A percentile compares a stretch with the other conserved stretches of the same genome.
Evolutionary conservation across 2,329 filamentous ascomycete genomes (phyloP).

Genomic region (Talaromyces piceae): DNA sequence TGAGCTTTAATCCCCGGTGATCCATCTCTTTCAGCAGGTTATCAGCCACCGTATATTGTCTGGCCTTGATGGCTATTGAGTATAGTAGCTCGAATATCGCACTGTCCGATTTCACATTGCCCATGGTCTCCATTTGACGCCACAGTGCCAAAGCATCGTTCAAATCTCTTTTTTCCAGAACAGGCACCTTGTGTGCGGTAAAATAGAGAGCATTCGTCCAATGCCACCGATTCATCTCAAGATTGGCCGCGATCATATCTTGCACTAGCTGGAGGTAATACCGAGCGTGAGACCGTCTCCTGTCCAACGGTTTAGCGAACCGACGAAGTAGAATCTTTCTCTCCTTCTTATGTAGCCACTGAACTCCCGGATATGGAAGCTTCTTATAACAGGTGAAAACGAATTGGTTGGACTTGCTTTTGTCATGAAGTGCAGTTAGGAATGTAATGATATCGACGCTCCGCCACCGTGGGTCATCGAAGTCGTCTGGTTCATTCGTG

Average conservation of each 20-base stretch:
- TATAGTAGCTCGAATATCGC: conserved; percentile 95
- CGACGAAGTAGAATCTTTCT: conserved; percentile 60
- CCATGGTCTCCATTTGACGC: conserved; percentile 78
- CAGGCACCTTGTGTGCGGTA: conserved; percentile 62
- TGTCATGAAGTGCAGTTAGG: conserved; percentile 36
- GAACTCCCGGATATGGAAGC: conserved; percentile 47
- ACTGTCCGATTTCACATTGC: conserved; percentile 56
- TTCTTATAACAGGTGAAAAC: conserved; percentile 48
- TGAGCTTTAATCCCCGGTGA: conserved; percentile 57
- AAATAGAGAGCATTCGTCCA: conserved; percentile 84
- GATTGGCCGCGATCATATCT: conserved; percentile 68
- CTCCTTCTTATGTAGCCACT: conserved; percentile 42
- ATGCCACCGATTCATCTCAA: conserved; percentile 59
- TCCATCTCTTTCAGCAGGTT: conserved; percentile 79
- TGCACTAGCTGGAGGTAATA: conserved; percentile 77
- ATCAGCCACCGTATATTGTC: conserved; percentile 76
- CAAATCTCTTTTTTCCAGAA: conserved; percentile 52
- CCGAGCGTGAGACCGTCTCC: conserved; percentile 50
- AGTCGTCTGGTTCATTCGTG: not conserved
- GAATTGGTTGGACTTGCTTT: conserved; percentile 39
- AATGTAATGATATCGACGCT: conserved; percentile 21
- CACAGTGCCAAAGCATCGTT: conserved; percentile 68
- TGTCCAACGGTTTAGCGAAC: conserved; percentile 50
- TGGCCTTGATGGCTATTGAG: conserved; percentile 76
- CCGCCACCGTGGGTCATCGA: not conserved